Conservation (phyloP, 441 rosid genomes). For the Adansonia rubrostipa region DNA sequence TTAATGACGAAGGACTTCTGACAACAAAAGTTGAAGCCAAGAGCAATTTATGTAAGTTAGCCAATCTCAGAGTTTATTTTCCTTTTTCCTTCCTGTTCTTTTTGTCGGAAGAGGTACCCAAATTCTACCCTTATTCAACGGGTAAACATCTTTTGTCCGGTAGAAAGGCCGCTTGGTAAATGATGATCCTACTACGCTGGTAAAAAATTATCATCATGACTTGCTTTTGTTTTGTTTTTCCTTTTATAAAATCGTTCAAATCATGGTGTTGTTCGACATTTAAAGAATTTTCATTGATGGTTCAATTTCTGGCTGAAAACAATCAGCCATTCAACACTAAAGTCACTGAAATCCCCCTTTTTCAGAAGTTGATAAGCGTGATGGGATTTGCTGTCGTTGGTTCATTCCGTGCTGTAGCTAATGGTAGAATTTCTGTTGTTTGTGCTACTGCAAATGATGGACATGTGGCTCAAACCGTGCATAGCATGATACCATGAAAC, state of each 20-base stretch:
- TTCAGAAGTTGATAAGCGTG: constrained; percentile 42
- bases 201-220: constrained; percentile 39
- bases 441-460: constrained; percentile 48
- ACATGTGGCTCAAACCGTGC: constrained; percentile 42
- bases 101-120: background rate
- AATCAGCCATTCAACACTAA: constrained; percentile 43
- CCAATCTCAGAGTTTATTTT: background rate
- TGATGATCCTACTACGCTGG: constrained; percentile 12
- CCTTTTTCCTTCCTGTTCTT: background rate
- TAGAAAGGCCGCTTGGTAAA: constrained; percentile 40
- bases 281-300: constrained; percentile 51
- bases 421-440: constrained; percentile 44
- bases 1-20: background rate
- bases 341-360: constrained; percentile 33
- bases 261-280: too few relatives aligned
- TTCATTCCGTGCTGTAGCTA: constrained; percentile 52
- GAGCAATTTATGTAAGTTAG: constrained; percentile 2
- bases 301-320: constrained; percentile 35
- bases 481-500: constrained; percentile 51
- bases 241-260: too few relatives aligned
- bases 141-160: constrained; percentile 52
- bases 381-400: constrained; percentile 42
- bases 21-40: background rate
- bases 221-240: constrained; percentile 30
- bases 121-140: constrained; percentile 3